Conservation (phyloP, 768 basidiomycete species). For the Candolleomyces eurysporus region DNA sequence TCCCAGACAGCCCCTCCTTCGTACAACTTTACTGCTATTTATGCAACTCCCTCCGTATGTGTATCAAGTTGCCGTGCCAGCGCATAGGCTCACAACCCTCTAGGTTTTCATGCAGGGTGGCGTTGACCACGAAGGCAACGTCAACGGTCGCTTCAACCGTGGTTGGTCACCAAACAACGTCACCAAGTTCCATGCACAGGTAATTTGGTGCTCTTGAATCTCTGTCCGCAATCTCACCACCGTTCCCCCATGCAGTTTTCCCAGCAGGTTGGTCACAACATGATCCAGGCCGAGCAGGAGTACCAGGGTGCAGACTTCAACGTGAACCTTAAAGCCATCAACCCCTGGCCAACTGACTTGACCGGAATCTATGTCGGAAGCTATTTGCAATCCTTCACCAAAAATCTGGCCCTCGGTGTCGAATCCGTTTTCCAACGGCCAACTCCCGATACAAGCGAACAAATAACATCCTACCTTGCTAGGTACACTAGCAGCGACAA, state of each 20-base stretch:
- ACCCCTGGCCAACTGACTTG: conserved; percentile 83
- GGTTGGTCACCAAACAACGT: conserved; percentile 78
- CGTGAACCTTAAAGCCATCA: conserved; percentile 83
- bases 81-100: conserved; percentile 17
- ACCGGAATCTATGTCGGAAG: conserved; percentile 92
- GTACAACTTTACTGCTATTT: conserved; percentile 94
- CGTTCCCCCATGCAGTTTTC: conserved; percentile 55
- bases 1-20: conserved; percentile 81
- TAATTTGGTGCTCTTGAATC: conserved; percentile 30
- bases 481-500: conserved; percentile 72
- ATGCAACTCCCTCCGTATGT: conserved; percentile 76
- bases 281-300: conserved; percentile 95
- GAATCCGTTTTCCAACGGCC: conserved; percentile 85
- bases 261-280: conserved; percentile 74
- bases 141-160: conserved; percentile 86
- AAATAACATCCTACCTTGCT: conserved; percentile 73
- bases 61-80: conserved; percentile 7
- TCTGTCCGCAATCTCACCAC: background rate
- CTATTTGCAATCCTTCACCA: conserved; percentile 90
- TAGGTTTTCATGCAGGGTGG: conserved; percentile 92
- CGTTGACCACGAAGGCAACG: conserved; percentile 90
- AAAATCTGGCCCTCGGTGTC: conserved; percentile 83
- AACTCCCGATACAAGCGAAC: conserved; percentile 66
- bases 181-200: conserved; percentile 88
- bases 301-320: conserved; percentile 86